Percentiles rank a stretch among this genome's conserved stretches.
These are phyloP conservation scores for Pugionium dolabratum DNA, from an alignment of 345 rosid species.

Conservation along the genomic window DNA sequence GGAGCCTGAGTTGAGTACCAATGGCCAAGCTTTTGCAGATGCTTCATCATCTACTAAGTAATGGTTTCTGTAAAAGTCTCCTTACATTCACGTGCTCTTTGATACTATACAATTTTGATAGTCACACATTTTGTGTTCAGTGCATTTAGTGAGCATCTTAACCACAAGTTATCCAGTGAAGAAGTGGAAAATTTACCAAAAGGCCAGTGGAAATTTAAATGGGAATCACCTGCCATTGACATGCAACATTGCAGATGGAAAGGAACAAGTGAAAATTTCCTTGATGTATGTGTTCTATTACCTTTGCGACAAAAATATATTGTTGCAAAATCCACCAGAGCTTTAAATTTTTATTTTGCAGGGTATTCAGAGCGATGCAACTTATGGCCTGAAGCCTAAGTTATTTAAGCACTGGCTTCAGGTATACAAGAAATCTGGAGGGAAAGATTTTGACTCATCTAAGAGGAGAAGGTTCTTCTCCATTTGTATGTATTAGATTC, in stretches of 20 bases:
- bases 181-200: conserved; percentile 54
- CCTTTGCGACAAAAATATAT: background rate
- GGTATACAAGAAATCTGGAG: conserved; percentile 55
- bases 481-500: conserved; percentile 63
- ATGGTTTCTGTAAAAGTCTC: conserved; percentile 7
- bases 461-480: conserved; percentile 69
- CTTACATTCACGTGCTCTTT: background rate
- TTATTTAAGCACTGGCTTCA: conserved; percentile 81
- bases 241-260: conserved; percentile 72
- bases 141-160: conserved; percentile 65
- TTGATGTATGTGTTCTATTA: conserved; percentile 52
- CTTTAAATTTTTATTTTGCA: conserved; percentile 33
- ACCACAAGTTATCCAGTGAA: conserved; percentile 53
- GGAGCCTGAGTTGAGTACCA: conserved; percentile 43
- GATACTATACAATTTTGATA: background rate
- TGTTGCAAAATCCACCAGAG: conserved; percentile 5
- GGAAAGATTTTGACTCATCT: conserved; percentile 67
- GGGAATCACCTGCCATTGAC: conserved; percentile 70
- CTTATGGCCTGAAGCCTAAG: conserved; percentile 64
- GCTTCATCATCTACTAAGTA: conserved; percentile 51
- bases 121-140: conserved; percentile 44
- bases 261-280: conserved; percentile 65
- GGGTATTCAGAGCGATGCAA: conserved; percentile 47
- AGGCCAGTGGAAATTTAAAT: conserved; percentile 65
- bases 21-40: conserved; percentile 35